Base-by-base conservation (phyloP, 179 eudicot genomes). In the Actinidia polygama region DNA sequence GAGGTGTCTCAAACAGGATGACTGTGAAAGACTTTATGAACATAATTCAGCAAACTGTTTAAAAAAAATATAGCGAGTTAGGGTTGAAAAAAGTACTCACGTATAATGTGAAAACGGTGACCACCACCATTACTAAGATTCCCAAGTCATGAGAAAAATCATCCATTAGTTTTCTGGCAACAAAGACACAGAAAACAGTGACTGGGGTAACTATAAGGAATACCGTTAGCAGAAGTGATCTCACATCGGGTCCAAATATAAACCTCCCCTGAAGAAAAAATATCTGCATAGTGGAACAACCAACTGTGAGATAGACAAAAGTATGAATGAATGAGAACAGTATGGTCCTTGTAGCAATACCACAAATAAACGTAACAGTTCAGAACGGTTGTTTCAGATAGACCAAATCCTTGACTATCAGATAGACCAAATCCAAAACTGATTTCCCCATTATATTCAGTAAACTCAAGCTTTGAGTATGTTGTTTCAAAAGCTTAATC, bases 121-220 rank as follows among this genome's bases (percentile, higher is more conserved):
- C 79, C 6, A 84, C 79, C 49, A 80, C 88, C 86, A 89, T 73
- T 75, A 91, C 66, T 64, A 66, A 79, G 50, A 85, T 83, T 26
- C 93, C 93, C 78, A 79, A 77, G 71, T 78, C 66, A 50, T 79
- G 81, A 58, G 89, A 55, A 59, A 81, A 92, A 76, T 88, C 79
- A 76, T 85, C 85, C 83, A 87, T 64, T 72, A 89, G 80, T 55
- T 87, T 87, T 68, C 84, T 80, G 53, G 87, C 98, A 84, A 96
- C 95, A 81, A 93, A 93, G 71, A 81, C 92, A 76, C 93, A 91
- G 79, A 91, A 91, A 73, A 87, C 64, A 8, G 81, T 70, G 54
- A 84, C 90, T 2, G 93, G 93, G 51, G 85, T 88, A 44, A 86
- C 87, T 81, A 91, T 86, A 53, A 89, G 90, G 77, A 81, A 85